These are phyloP conservation scores for Claviceps monticola DNA, from an alignment of 2,329 filamentous ascomycete genomes.

Conservation along the genomic window DNA sequence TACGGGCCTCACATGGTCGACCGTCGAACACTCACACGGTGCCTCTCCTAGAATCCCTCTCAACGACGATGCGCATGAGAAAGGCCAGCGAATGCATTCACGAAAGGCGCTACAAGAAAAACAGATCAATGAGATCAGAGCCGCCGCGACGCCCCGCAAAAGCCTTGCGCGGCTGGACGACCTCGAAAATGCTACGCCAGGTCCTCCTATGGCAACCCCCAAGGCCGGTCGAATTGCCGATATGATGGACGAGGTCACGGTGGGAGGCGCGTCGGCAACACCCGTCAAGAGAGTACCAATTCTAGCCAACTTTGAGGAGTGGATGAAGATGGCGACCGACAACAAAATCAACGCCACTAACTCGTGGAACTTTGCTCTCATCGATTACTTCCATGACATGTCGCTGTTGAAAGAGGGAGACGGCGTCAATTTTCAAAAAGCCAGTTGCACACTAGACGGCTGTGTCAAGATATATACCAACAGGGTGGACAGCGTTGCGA, in stretches of 20 bases:
- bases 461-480: constrained; percentile 99
- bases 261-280: constrained; percentile 65
- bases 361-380: constrained; percentile 99
- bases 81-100: constrained; percentile 73
- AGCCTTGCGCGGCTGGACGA: constrained; percentile 44
- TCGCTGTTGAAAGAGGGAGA: constrained; percentile 91
- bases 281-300: constrained; percentile 94
- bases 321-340: constrained; percentile 99
- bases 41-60: constrained; percentile 60
- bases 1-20: background rate
- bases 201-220: constrained; percentile 42
- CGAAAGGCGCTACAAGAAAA: constrained; percentile 79
- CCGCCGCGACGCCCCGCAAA: constrained; percentile 54
- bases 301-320: constrained; percentile 96
- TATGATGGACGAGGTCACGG: constrained; percentile 46
- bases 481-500: constrained; percentile 93
- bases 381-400: constrained; percentile 99
- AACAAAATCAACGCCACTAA: constrained; percentile 98
- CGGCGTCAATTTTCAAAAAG: constrained; percentile 96
- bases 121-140: constrained; percentile 82
- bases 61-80: constrained; percentile 90
- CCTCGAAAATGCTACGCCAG: constrained; percentile 41
- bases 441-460: constrained; percentile 90
- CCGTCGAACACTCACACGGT: constrained; percentile 1
- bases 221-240: constrained; percentile 23